phyloP scores from a whole-genome alignment of 352 stramenopile species.

The Plasmopara halstedii region DNA sequence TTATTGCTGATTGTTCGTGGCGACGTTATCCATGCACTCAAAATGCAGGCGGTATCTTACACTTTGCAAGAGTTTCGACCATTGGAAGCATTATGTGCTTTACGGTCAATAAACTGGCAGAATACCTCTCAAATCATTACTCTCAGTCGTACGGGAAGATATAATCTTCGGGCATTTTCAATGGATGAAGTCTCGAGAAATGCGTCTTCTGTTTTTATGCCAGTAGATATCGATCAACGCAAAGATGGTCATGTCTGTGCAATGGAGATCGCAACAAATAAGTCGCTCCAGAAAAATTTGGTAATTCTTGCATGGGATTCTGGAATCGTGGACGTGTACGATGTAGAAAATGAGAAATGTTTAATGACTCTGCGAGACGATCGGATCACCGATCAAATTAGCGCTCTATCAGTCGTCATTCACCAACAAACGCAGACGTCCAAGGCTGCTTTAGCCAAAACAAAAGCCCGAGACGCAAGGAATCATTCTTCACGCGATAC shows the following conservation, averaged over 20 bases:
- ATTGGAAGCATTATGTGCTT: conserved; percentile 13
- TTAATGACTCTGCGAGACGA: conserved; percentile 42
- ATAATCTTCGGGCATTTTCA: conserved; percentile 16
- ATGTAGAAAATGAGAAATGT: conserved; percentile 7
- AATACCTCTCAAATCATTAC: conserved; percentile 11
- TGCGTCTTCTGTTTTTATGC: neutral
- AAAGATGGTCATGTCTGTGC: conserved; percentile 3
- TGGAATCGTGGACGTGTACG: conserved; percentile 40
- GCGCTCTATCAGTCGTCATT: conserved; percentile 15
- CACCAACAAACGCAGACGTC: conserved; percentile 1
- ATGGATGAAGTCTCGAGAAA: conserved; percentile 3
- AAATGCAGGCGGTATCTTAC: conserved; percentile 44
- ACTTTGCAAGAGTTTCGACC: conserved; percentile 15
- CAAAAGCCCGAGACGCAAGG: conserved; percentile 1
- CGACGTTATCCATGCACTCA: conserved; percentile 61
- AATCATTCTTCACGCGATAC: conserved; percentile 1
- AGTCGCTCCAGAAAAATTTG: conserved; percentile 7
- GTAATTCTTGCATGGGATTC: conserved; percentile 45
- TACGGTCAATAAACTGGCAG: conserved; percentile 11
- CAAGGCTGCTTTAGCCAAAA: neutral
- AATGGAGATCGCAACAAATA: conserved; percentile 15
- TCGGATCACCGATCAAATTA: conserved; percentile 33
- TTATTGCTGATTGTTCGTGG: conserved; percentile 42
- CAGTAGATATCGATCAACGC: neutral
- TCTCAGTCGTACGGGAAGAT: conserved; percentile 14